A percentile compares a stretch with the other conserved stretches of the same genome.
Evolutionary conservation across 2,329 filamentous ascomycete genomes (phyloP).

Genomic region (Helminthosporium solani): DNA sequence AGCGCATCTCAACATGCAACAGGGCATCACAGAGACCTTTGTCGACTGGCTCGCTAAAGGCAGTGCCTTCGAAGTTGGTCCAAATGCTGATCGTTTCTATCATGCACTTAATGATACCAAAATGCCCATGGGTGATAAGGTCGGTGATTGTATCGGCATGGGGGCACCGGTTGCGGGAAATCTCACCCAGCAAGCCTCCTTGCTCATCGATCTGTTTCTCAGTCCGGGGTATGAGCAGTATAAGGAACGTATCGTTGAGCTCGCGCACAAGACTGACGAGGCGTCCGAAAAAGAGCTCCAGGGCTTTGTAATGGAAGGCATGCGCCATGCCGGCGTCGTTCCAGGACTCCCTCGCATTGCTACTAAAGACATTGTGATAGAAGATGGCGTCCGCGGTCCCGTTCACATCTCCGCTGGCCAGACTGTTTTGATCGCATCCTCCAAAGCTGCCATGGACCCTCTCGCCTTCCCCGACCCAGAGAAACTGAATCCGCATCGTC

Average conservation of each 20-base stretch:
- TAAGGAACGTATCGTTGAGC: constrained; percentile 53
- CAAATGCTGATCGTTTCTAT: constrained; percentile 55
- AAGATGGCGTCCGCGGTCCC: constrained; percentile 51
- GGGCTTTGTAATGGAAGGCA: constrained; percentile 57
- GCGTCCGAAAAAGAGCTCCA: constrained; percentile 59
- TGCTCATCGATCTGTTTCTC: constrained; percentile 57
- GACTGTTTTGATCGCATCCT: constrained; percentile 44
- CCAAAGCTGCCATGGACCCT: constrained; percentile 41
- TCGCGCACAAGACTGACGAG: constrained; percentile 48
- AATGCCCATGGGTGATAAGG: constrained; percentile 51
- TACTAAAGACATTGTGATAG: constrained; percentile 48
- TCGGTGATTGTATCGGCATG: constrained; percentile 53
- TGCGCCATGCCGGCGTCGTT: constrained; percentile 55
- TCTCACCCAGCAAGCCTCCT: constrained; percentile 55
- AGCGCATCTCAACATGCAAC: constrained; percentile 64
- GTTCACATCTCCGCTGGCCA: constrained; percentile 46
- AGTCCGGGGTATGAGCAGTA: constrained; percentile 52
- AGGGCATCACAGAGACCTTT: constrained; percentile 55
- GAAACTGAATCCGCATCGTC: constrained; percentile 41
- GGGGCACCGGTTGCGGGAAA: constrained; percentile 53
- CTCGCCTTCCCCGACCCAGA: constrained; percentile 35
- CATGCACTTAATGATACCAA: constrained; percentile 51
- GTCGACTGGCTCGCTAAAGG: constrained; percentile 48
- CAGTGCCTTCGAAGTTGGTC: constrained; percentile 59
- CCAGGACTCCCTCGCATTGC: constrained; percentile 56